Base-by-base conservation (phyloP, 208 protist genomes). In the Angomonas deanei region DNA sequence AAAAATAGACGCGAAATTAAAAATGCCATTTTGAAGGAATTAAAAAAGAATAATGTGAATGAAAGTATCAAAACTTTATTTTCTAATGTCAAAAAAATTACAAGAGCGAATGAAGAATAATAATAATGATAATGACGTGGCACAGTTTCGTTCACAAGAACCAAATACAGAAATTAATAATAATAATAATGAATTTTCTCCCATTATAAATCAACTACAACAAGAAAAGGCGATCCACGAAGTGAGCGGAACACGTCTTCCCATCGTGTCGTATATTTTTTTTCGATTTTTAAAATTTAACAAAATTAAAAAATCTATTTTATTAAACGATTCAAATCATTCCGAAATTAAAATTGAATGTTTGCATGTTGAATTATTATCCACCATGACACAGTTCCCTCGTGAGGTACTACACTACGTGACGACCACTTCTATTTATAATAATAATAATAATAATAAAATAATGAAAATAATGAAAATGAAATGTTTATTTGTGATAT, bases 381-480 rank as follows among this genome's bases (percentile, higher is more conserved):
- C 53, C 4, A 59, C 53, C 27, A 1, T 8, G 2, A 26, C 24
- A 19, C 13, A 39, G 32, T 23, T 28, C 8, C 53, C 53, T 21
- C 5, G 11, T 24, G 53, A 59, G 30, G 11, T 59, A 32, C 24
- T 59, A 32, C 47, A 26, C 10, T 53, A 53, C 23, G 8, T 53
- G n/a, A 11, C n/a, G 47, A n/a, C 5, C n/a, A 53, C 47, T 2
- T 32, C 2, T 23, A 2, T 11, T 26, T 21, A 3, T 32, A 33
- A 32, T 28, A 56, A 56, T 4, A 56, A 56, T 28, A 56, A 56
- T 28, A 56, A 30, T 28, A 56, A 28, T 28, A 30, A 56, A 19
- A 30, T 10, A 28, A 56, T 4, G 28, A 32, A 56, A 17, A 53
- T 8, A 53, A 53, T 23, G 47, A 53, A 24, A 53, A 53, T 27